phyloP scores from a whole-genome alignment of 73 alveolate genomes.

The Uronychia binucleata region DNA sequence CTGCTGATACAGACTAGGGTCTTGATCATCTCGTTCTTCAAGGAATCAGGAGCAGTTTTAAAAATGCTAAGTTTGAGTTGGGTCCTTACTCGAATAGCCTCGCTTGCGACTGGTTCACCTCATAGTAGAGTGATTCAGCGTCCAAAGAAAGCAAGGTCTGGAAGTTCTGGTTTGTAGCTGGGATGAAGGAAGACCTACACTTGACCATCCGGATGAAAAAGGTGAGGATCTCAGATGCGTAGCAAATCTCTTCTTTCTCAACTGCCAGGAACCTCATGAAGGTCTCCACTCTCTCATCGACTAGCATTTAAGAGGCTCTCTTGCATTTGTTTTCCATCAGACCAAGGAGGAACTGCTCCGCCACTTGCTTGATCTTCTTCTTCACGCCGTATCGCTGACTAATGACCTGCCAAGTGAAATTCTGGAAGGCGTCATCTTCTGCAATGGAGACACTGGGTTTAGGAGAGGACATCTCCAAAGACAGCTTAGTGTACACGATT shows the following conservation, averaged over 20 bases:
- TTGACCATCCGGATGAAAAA: constrained; percentile 7
- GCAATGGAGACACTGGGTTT: not conserved
- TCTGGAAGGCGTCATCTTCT: not conserved
- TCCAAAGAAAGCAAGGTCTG: too few relatives aligned
- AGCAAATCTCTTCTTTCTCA: not conserved
- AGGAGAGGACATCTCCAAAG: not conserved
- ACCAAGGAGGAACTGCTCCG: constrained; percentile 14
- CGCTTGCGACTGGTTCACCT: too few relatives aligned
- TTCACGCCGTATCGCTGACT: constrained; percentile 12
- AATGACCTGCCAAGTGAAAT: constrained; percentile 13
- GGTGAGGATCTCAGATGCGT: constrained; percentile 15
- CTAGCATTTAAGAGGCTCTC: too few relatives aligned
- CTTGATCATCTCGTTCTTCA: constrained; percentile 10
- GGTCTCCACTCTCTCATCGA: constrained; percentile 14
- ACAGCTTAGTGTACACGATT: not conserved
- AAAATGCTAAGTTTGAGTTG: too few relatives aligned
- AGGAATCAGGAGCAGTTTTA: not conserved
- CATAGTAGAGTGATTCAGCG: too few relatives aligned
- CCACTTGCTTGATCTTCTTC: constrained; percentile 21
- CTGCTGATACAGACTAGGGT: constrained; percentile 3
- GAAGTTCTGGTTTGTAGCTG: too few relatives aligned
- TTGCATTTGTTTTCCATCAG: too few relatives aligned
- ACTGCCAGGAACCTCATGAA: constrained; percentile 12
- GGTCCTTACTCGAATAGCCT: too few relatives aligned
- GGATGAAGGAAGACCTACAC: too few relatives aligned